Evolutionary conservation across 257 asterid genomes (phyloP).

Genomic region (Nicotiana obtusifolia): DNA sequence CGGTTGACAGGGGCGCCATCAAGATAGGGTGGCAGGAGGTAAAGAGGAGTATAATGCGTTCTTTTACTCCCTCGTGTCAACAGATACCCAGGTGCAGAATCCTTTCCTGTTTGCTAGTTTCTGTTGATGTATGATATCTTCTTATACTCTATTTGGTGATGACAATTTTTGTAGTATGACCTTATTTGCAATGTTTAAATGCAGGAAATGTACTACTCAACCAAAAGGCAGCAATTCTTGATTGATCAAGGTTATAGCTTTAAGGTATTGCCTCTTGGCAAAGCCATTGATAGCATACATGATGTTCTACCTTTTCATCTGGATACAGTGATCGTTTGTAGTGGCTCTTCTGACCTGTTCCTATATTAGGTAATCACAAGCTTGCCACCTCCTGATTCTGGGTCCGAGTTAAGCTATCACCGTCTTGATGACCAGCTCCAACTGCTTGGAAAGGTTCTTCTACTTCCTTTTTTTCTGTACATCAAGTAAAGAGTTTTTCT

Average conservation of each 20-base stretch:
- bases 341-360: neutral
- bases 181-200: conserved; percentile 4
- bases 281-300: neutral
- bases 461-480: neutral
- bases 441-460: conserved; percentile 74
- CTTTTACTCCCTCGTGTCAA: conserved; percentile 96
- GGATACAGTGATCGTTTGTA: neutral
- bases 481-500: neutral
- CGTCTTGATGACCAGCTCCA: conserved; percentile 69
- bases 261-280: conserved; percentile 43
- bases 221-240: conserved; percentile 96
- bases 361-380: conserved; percentile 71
- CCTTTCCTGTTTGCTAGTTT: conserved; percentile 8
- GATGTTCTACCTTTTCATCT: neutral
- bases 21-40: conserved; percentile 94
- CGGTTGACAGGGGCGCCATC: conserved; percentile 69
- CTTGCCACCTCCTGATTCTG: conserved; percentile 82
- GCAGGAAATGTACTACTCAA: conserved; percentile 97
- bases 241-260: conserved; percentile 98
- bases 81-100: conserved; percentile 75
- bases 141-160: neutral
- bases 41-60: conserved; percentile 97
- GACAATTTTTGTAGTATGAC: neutral
- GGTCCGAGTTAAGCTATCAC: conserved; percentile 60
- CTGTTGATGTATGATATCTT: neutral